Conservation (phyloP, 2,329 filamentous ascomycete species). For the Xylariaceae sp. region DNA sequence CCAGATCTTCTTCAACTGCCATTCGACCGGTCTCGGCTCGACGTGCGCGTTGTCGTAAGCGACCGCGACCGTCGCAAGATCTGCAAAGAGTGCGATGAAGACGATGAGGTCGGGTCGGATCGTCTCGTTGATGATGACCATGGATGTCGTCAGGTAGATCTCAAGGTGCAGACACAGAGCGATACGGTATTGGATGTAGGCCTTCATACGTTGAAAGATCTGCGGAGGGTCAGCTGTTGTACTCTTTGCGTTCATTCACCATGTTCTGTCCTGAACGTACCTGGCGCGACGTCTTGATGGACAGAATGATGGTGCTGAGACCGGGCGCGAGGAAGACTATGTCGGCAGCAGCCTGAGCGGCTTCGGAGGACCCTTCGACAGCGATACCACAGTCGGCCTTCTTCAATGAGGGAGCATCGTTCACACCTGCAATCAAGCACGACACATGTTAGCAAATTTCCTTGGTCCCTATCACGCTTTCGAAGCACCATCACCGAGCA, state of each 20-base stretch:
- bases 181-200: slow-evolving; percentile 71
- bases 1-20: slow-evolving; percentile 78
- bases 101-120: slow-evolving; percentile 66
- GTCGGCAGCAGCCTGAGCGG: slow-evolving; percentile 64
- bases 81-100: slow-evolving; percentile 72
- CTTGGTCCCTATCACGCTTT: neutral
- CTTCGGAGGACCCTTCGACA: slow-evolving; percentile 64
- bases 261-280: slow-evolving; percentile 15
- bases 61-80: slow-evolving; percentile 71
- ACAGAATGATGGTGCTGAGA: slow-evolving; percentile 62
- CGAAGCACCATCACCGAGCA: neutral
- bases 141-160: slow-evolving; percentile 69
- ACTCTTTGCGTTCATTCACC: too few species aligned
- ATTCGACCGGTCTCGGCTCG: slow-evolving; percentile 67
- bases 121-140: slow-evolving; percentile 75
- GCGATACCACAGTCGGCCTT: slow-evolving; percentile 70
- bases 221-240: slow-evolving; percentile 30
- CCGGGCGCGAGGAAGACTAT: slow-evolving; percentile 69
- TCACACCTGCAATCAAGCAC: slow-evolving; percentile 42
- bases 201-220: slow-evolving; percentile 74
- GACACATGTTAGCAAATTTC: neutral
- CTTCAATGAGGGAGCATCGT: slow-evolving; percentile 66
- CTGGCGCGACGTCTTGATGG: slow-evolving; percentile 63
- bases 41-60: slow-evolving; percentile 75
- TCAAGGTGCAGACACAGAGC: slow-evolving; percentile 66